These are phyloP conservation scores for Ophiostoma himal-ulmi DNA, from an alignment of 2,329 filamentous ascomycete species.

Conservation along the genomic window DNA sequence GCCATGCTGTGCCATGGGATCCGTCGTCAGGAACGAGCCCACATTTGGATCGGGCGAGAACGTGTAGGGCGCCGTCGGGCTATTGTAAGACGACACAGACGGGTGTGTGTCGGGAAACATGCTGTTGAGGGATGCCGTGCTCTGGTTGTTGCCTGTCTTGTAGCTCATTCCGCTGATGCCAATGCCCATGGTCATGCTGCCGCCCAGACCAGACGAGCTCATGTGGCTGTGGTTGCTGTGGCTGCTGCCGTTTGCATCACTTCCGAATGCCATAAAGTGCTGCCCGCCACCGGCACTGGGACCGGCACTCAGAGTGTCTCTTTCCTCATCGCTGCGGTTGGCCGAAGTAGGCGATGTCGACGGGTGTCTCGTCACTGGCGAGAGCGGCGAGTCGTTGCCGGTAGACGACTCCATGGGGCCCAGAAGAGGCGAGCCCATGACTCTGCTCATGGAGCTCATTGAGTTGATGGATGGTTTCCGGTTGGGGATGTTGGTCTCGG, in stretches of 20 bases:
- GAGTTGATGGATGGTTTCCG: conserved; percentile 37
- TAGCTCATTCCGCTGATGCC: conserved; percentile 38
- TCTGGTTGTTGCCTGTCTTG: conserved; percentile 45
- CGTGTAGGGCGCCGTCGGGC: conserved; percentile 65
- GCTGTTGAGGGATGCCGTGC: conserved; percentile 56
- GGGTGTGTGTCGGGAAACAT: conserved; percentile 55
- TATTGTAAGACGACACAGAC: conserved; percentile 57
- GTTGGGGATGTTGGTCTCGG: conserved; percentile 64
- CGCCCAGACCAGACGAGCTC: not conserved
- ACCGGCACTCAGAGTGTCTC: conserved; percentile 42
- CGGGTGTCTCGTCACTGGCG: conserved; percentile 54
- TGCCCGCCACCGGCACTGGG: not conserved
- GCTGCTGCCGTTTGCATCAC: not conserved
- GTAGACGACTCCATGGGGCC: conserved; percentile 38
- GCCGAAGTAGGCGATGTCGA: conserved; percentile 67
- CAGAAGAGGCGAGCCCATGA: conserved; percentile 49
- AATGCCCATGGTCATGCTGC: conserved; percentile 16
- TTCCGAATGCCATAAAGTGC: conserved; percentile 10
- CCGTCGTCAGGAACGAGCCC: conserved; percentile 53
- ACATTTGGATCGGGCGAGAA: conserved; percentile 70
- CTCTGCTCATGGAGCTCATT: conserved; percentile 29
- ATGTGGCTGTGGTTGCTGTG: not conserved
- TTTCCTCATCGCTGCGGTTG: conserved; percentile 62
- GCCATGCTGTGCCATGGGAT: conserved; percentile 37
- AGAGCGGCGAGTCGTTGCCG: conserved; percentile 65